These are phyloP conservation scores for Pseudozyma sp. DNA, from an alignment of 1,284 basidiomycete species.

Conservation along the genomic window DNA sequence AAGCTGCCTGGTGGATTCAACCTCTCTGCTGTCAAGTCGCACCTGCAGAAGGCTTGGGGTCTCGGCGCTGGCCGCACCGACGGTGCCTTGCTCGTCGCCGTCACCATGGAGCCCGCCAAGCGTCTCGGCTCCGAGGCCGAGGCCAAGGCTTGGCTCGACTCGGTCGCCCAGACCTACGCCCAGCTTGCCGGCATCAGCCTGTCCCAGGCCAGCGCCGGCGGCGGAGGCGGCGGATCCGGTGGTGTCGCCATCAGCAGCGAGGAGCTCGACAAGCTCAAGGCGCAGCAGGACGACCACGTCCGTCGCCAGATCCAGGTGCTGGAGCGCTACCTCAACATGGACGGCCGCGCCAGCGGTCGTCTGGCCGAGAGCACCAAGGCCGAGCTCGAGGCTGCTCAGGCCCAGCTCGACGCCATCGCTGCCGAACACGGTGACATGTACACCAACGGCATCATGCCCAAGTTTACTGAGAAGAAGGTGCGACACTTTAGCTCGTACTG, in stretches of 20 bases:
- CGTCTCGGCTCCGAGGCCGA: constrained; percentile 90
- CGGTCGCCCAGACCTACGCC: constrained; percentile 84
- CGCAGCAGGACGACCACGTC: constrained; percentile 91
- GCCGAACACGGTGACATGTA: constrained; percentile 93
- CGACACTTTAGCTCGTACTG: constrained; percentile 97
- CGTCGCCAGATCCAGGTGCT: constrained; percentile 93
- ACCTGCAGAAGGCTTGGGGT: constrained; percentile 75
- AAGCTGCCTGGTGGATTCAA: constrained; percentile 99
- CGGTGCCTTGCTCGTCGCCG: constrained; percentile 87
- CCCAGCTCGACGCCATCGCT: constrained; percentile 85
- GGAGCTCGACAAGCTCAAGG: constrained; percentile 95
- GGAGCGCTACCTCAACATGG: constrained; percentile 93
- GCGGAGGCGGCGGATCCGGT: constrained; percentile 73
- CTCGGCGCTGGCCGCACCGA: constrained; percentile 89
- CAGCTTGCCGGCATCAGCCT: constrained; percentile 87
- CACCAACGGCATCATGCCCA: constrained; percentile 91
- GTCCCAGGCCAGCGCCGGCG: constrained; percentile 71
- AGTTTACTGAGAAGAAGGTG: constrained; percentile 93
- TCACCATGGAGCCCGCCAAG: constrained; percentile 92
- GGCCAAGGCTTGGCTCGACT: constrained; percentile 92
- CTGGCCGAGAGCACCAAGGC: constrained; percentile 87
- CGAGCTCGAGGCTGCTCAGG: constrained; percentile 79
- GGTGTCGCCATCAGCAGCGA: constrained; percentile 88
- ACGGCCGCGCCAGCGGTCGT: constrained; percentile 90
- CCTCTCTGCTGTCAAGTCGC: constrained; percentile 85